phyloP scores from a whole-genome alignment of 2,329 filamentous ascomycete species.

The Colletotrichum melonis region DNA sequence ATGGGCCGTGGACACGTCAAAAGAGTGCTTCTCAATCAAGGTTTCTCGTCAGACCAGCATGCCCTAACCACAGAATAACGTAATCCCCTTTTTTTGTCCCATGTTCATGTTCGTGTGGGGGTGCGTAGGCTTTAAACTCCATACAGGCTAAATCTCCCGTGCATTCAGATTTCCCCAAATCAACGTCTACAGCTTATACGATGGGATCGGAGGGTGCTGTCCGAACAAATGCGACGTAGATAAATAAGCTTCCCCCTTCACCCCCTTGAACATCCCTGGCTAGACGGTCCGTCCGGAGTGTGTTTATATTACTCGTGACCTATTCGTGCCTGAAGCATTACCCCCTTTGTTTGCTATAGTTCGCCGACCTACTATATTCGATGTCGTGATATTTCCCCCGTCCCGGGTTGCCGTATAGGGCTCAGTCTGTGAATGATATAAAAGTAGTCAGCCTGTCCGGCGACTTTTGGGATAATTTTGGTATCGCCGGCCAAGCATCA shows the following conservation, averaged over 20 bases:
- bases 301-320: slow-evolving; percentile 29
- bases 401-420: neutral
- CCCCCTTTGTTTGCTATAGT: neutral
- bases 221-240: slow-evolving; percentile 19
- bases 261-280: neutral
- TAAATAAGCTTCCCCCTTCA: neutral
- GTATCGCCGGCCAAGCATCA: neutral
- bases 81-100: neutral
- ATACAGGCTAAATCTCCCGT: slow-evolving; percentile 31
- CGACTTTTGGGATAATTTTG: no score
- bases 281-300: slow-evolving; percentile 21
- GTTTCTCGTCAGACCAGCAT: neutral
- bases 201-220: slow-evolving; percentile 12
- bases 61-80: neutral
- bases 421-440: neutral
- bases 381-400: slow-evolving; percentile 14
- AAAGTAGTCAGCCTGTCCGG: neutral
- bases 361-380: neutral
- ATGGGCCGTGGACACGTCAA: neutral
- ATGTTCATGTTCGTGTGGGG: neutral
- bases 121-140: slow-evolving; percentile 15
- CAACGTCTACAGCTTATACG: neutral
- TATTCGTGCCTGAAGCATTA: neutral
- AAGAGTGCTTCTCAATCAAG: neutral
- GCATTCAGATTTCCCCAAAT: slow-evolving; percentile 8